Base-by-base conservation (phyloP, 2,329 filamentous ascomycete species). In the Coniochaeta hoffmannii region DNA sequence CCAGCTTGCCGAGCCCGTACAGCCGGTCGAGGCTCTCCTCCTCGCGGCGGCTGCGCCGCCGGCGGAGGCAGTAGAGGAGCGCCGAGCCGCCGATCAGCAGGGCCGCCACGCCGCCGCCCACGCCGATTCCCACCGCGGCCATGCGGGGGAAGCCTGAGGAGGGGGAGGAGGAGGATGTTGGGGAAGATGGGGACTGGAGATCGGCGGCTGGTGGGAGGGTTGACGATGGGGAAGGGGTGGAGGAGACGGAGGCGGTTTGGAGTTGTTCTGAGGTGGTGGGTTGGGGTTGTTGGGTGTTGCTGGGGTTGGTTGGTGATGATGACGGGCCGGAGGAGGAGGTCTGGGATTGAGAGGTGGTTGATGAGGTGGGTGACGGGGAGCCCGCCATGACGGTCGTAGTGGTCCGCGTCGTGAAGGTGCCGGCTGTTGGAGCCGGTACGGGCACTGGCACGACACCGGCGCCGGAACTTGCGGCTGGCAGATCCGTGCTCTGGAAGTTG, bases 401-500 rank as follows among this genome's bases (percentile, higher is more conserved):
- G 8, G 41, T 46, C 24, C 41, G 41, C 4, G 41, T 50, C 10
- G 22, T 55, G 24, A 50, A 31, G 11, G 46, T 30, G 1, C 54
- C 41, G 8, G 50, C 30, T 19, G 53, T 44, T 17, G 53, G 36
- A 0, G 50, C 51, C 8, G 57, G 55, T 53, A 17, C 36, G 1
- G 59, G 58, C 10, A 30, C 6, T 19, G 31, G 15, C 10, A 44
- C 11, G 30, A 2, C 28, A 14, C 36, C 52, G 12, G 53, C 14
- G 12, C 17, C 35, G 7, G 53, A 50, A 24, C 6, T 22, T 12
- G 58, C 32, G 4, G 44, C 24, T 26, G 56, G 55, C 4, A 56
- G 56, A 41, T 65, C 63, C 46, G 57, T 62, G 55, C 60, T 62
- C 41, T 65, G 63, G 57, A 59, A 65, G 59, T 65, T 65, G 57